Percentiles rank a stretch among this genome's conserved stretches.
phyloP scores from a whole-genome alignment of 495 filamentous ascomycete species.

The Annulohypoxylon moriforme region DNA sequence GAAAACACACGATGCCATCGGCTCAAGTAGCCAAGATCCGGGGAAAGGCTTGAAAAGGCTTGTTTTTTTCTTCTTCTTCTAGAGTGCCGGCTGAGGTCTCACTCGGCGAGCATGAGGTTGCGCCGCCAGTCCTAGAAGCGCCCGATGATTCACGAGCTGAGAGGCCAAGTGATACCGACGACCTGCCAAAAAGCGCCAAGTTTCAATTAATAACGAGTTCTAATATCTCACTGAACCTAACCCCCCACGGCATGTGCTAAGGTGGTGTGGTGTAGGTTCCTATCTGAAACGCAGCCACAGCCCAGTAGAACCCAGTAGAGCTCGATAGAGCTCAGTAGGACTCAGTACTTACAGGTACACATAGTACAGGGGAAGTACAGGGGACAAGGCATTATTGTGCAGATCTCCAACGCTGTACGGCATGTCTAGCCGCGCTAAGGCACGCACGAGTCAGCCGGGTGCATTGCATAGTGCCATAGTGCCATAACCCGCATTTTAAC shows the following conservation, averaged over 20 bases:
- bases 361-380: conserved; percentile 23
- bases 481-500: conserved; percentile 16
- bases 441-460: conserved; percentile 32
- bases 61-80: conserved; percentile 30
- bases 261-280: conserved; percentile 15
- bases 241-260: conserved; percentile 19
- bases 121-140: neutral
- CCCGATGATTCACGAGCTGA: conserved; percentile 22
- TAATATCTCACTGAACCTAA: conserved; percentile 1
- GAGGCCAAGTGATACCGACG: conserved; percentile 15
- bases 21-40: conserved; percentile 41
- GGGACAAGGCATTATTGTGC: conserved; percentile 23
- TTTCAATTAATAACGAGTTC: conserved; percentile 17
- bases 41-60: conserved; percentile 40
- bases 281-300: conserved; percentile 38
- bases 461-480: conserved; percentile 7
- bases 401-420: conserved; percentile 40
- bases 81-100: conserved; percentile 29
- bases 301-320: neutral
- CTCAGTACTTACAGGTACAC: conserved; percentile 3
- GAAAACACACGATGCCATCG: conserved; percentile 3
- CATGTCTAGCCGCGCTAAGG: conserved; percentile 42
- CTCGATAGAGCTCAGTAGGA: neutral
- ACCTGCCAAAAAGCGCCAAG: conserved; percentile 45
- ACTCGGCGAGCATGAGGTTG: conserved; percentile 11